Evolutionary conservation across 176 grass and related monocot species (phyloP), one percentile per base, ranked within the genome.

Genomic region (Oryza brachyantha): DNA sequence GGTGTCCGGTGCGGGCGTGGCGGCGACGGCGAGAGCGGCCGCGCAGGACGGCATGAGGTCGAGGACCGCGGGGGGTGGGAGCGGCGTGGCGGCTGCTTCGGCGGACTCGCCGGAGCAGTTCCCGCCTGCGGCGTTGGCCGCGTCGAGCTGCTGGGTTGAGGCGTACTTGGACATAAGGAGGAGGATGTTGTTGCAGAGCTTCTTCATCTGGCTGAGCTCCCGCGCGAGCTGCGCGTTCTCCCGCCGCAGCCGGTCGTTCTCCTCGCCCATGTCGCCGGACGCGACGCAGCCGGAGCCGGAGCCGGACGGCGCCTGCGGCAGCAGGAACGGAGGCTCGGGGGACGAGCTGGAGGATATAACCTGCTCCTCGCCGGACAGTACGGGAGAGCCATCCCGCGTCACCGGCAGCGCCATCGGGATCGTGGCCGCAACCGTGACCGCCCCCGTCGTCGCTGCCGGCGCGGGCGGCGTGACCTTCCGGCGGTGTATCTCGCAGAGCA

Each of bases 161-260:
- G 79, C 77, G 62, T 90, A 97, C 76, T 88, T 93, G 39, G 90
- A 93, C 90, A 97, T 86, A 72, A 97, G 93, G 36, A 82, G 58
- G 72, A 97, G 26, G 68, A 97, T 93, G 71, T 93, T 97, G 67
- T 88, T 84, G 84, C 93, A 97, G 79, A 97, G 90, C 81, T 88
- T 90, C 88, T 88, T 90, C 90, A 97, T 93, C 87, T 93, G 85
- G 0, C 38, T 80, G 62, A 97, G 81, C 79, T 97, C 93, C 4
- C 93, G 87, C 13, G 79, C 79, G 9, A 97, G 87, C 3, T 87
- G 83, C 21, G 72, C 19, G 85, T 97, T 97, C 87, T 97, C 93
- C 38, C 61, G 83, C 8, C 80, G 61, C 31, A 97, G 85, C 28
- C 87, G 78, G 0, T 86, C 87, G 80, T 97, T 97, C 66, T 93